Percentiles rank a stretch among this genome's conserved stretches.
phyloP scores from a whole-genome alignment of 371 early-diverging fungal genomes.

The Mucor mucedo region DNA sequence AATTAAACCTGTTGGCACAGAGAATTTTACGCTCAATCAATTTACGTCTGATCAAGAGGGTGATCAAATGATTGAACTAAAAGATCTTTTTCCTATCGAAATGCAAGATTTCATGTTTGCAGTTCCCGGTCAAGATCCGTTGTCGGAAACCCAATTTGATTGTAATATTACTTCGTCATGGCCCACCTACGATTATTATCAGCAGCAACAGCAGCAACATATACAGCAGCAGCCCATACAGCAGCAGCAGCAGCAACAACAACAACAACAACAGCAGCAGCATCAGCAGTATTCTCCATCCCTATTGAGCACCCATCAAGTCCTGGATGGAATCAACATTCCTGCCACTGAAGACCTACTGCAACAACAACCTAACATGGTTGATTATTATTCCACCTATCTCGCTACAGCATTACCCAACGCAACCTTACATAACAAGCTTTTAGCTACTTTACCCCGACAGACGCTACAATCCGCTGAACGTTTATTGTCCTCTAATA shows the following conservation, averaged over 20 bases:
- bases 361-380: slow-evolving; percentile 4
- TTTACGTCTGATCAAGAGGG: slow-evolving; percentile 55
- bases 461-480: slow-evolving; percentile 46
- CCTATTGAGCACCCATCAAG: neutral
- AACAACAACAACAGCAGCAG: neutral
- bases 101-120: slow-evolving; percentile 14
- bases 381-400: slow-evolving; percentile 6
- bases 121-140: neutral
- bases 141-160: neutral
- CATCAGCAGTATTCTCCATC: neutral
- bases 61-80: slow-evolving; percentile 45
- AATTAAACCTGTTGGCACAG: slow-evolving; percentile 15
- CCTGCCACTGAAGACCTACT: slow-evolving; percentile 2
- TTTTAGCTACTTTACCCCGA: slow-evolving; percentile 41
- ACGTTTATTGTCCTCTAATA: slow-evolving; percentile 29
- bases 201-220: neutral
- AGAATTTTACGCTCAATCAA: slow-evolving; percentile 41
- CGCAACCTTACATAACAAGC: slow-evolving; percentile 39
- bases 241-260: neutral
- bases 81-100: slow-evolving; percentile 29
- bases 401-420: slow-evolving; percentile 23
- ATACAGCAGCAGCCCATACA: neutral
- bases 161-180: neutral
- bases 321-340: no score
- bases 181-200: neutral